These are phyloP conservation scores for Glycine soja DNA, from an alignment of 306 rosid species.

Conservation along the genomic window DNA sequence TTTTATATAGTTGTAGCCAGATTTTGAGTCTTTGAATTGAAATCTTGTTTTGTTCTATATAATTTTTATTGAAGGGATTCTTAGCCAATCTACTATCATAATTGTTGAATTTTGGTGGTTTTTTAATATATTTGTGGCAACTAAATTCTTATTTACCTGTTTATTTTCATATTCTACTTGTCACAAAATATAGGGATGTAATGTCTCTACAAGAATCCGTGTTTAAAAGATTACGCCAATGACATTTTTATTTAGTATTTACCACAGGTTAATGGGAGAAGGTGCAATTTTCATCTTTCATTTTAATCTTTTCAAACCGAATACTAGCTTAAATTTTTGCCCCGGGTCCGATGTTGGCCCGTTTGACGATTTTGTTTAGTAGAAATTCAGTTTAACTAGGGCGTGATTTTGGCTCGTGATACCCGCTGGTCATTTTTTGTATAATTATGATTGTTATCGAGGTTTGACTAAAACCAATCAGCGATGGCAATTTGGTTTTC, in stretches of 20 bases:
- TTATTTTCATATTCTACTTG: neutral
- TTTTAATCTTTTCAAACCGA: neutral
- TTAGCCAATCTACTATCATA: constrained; percentile 20
- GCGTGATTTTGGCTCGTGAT: neutral
- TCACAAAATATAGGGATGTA: neutral
- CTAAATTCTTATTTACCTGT: neutral
- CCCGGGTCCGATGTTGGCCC: neutral
- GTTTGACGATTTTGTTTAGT: no score
- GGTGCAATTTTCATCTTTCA: neutral
- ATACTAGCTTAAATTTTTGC: neutral
- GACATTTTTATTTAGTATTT: neutral
- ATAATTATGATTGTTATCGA: no score
- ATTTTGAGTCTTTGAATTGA: neutral
- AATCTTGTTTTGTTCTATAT: constrained; percentile 41
- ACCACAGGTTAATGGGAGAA: neutral
- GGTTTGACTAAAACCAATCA: neutral
- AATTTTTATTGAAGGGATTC: constrained; percentile 4
- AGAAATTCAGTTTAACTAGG: no score
- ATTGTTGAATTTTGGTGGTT: constrained; percentile 43
- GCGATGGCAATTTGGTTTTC: neutral
- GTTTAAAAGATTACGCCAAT: neutral
- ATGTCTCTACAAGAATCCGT: neutral
- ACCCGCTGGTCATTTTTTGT: neutral
- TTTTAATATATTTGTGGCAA: constrained; percentile 15
- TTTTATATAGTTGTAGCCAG: constrained; percentile 35